Evolutionary conservation across 192 early-diverging fungal species (phyloP).

Genomic region (Haplosporangium gracile): DNA sequence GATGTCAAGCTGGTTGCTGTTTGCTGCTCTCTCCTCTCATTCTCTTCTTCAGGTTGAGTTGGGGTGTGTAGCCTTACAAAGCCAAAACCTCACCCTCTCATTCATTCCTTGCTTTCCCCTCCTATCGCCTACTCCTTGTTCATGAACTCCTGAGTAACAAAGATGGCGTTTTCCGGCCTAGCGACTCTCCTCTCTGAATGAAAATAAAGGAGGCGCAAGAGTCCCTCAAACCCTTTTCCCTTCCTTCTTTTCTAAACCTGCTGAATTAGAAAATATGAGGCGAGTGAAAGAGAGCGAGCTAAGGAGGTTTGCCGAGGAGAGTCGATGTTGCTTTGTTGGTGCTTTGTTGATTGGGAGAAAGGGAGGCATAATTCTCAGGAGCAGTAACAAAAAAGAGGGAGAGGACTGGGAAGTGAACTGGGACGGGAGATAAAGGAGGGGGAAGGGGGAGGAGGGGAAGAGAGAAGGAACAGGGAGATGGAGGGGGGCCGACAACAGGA

Average conservation of each 20-base stretch:
- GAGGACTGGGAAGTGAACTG: not conserved
- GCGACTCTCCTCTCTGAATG: not conserved
- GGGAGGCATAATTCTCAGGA: not conserved
- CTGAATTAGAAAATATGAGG: not conserved
- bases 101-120: not conserved
- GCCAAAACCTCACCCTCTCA: not conserved
- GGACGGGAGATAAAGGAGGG: not conserved
- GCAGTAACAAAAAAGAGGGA: not conserved
- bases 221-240: constrained; percentile 8
- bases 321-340: not conserved
- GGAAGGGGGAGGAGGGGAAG: not conserved
- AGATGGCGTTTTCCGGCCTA: not conserved
- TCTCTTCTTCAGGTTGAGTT: not conserved
- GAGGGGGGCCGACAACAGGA: not conserved
- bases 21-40: not conserved
- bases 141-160: not conserved
- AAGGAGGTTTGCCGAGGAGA: constrained; percentile 14
- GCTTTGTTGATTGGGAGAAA: not conserved
- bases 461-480: not conserved
- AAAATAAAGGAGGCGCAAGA: not conserved
- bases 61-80: not conserved
- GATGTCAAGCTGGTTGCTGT: not conserved
- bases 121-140: not conserved
- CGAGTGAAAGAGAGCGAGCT: not conserved
- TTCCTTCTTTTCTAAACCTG: constrained; percentile 17